These are phyloP conservation scores for Hypoxylon fragiforme DNA, from an alignment of 495 filamentous ascomycete genomes.

Conservation along the genomic window DNA sequence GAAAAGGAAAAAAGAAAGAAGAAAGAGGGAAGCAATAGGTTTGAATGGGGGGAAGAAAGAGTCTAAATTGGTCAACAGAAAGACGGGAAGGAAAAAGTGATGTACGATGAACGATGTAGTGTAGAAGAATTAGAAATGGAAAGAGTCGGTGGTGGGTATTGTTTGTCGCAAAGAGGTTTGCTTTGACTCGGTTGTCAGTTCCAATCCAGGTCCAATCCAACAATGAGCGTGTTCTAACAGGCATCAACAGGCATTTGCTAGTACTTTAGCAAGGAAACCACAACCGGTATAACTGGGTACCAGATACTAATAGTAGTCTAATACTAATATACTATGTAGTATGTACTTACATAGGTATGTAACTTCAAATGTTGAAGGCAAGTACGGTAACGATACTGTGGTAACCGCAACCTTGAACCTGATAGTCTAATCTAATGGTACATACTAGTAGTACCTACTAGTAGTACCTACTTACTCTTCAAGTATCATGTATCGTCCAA, in stretches of 20 bases:
- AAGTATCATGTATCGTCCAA: background rate
- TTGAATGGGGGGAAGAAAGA: slow-evolving; percentile 3
- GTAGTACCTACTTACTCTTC: too few relatives aligned
- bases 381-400: too few relatives aligned
- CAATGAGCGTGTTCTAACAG: too few relatives aligned
- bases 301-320: too few relatives aligned
- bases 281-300: slow-evolving; percentile 11
- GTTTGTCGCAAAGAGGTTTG: slow-evolving; percentile 20
- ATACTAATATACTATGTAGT: too few relatives aligned
- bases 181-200: slow-evolving; percentile 31
- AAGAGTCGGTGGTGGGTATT: slow-evolving; percentile 2
- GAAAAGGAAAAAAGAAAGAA: background rate
- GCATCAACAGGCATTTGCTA: too few relatives aligned
- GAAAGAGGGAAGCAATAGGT: background rate
- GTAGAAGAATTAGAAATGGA: background rate
- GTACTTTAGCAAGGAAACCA: slow-evolving; percentile 18
- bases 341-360: too few relatives aligned
- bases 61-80: slow-evolving; percentile 3
- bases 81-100: slow-evolving; percentile 6
- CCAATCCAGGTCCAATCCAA: too few relatives aligned
- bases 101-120: slow-evolving; percentile 1
- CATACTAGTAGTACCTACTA: too few relatives aligned
- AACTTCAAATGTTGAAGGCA: too few relatives aligned
- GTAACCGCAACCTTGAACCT: too few relatives aligned
- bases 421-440: too few relatives aligned